A percentile compares a stretch with the other conserved stretches of the same genome.
phyloP scores from a whole-genome alignment of 352 stramenopile genomes.

The Phytophthora quininea region DNA sequence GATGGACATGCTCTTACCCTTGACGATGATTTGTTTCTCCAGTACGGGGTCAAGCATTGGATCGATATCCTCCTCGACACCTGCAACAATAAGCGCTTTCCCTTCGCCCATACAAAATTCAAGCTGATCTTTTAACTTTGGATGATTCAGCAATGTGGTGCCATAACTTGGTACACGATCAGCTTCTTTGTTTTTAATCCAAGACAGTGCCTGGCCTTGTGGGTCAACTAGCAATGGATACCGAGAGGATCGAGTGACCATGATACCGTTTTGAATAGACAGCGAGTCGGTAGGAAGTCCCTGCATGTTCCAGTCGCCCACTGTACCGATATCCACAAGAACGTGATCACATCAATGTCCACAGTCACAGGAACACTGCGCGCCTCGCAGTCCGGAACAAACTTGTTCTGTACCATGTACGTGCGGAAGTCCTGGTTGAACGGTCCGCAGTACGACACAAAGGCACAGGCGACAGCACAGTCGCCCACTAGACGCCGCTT shows the following conservation, averaged over 20 bases:
- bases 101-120: constrained; percentile 98
- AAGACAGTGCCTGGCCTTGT: constrained; percentile 97
- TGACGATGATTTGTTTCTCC: constrained; percentile 96
- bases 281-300: constrained; percentile 96
- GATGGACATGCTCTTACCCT: constrained; percentile 97
- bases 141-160: constrained; percentile 95
- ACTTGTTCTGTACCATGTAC: constrained; percentile 97
- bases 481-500: constrained; percentile 97
- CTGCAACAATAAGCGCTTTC: constrained; percentile 93
- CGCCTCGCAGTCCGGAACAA: constrained; percentile 92
- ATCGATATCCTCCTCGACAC: constrained; percentile 98
- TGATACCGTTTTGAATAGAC: constrained; percentile 98
- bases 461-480: constrained; percentile 96
- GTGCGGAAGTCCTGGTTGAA: constrained; percentile 98
- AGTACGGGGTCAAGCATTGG: constrained; percentile 98
- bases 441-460: constrained; percentile 97
- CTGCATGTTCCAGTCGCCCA: constrained; percentile 99
- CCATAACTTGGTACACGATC: constrained; percentile 95
- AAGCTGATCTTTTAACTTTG: constrained; percentile 98
- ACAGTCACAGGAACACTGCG: constrained; percentile 93
- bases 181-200: constrained; percentile 97
- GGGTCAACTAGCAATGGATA: constrained; percentile 98
- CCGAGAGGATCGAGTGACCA: constrained; percentile 96
- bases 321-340: constrained; percentile 98
- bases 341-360: constrained; percentile 97